A percentile compares a stretch with the other conserved stretches of the same genome.
Conservation (phyloP, 2,329 filamentous ascomycete genomes). For the Tolypocladium guangdongense region DNA sequence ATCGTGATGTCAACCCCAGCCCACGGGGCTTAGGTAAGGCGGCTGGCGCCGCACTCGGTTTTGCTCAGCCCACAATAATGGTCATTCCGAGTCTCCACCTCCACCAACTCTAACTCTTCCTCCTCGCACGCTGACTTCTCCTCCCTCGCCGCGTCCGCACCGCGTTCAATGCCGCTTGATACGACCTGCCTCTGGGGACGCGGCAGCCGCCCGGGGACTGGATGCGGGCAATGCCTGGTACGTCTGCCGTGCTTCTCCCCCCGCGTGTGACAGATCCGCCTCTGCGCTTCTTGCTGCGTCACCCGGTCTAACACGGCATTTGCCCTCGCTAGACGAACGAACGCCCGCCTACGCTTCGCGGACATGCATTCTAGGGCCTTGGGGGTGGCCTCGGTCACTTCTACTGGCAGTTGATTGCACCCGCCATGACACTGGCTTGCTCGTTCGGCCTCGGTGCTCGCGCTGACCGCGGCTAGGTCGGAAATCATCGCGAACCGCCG, state of each 20-base stretch:
- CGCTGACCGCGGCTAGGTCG: not conserved
- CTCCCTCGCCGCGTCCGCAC: not conserved
- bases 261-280: not conserved
- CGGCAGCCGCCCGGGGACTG: too few relatives aligned
- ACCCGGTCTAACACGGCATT: not conserved
- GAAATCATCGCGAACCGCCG: not conserved
- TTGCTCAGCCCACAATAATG: slow-evolving; percentile 1
- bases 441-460: not conserved
- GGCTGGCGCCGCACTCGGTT: not conserved
- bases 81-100: not conserved
- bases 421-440: not conserved
- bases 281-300: not conserved
- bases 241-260: not conserved
- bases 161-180: not conserved
- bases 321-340: not conserved
- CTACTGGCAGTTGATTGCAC: not conserved
- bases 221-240: not conserved
- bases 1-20: too few relatives aligned
- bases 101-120: not conserved
- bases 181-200: not conserved
- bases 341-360: not conserved
- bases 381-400: not conserved
- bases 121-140: not conserved
- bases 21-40: not conserved
- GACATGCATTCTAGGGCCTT: too few relatives aligned